Base-by-base conservation (phyloP, 768 basidiomycete species). In the Myochromella boudieri region DNA sequence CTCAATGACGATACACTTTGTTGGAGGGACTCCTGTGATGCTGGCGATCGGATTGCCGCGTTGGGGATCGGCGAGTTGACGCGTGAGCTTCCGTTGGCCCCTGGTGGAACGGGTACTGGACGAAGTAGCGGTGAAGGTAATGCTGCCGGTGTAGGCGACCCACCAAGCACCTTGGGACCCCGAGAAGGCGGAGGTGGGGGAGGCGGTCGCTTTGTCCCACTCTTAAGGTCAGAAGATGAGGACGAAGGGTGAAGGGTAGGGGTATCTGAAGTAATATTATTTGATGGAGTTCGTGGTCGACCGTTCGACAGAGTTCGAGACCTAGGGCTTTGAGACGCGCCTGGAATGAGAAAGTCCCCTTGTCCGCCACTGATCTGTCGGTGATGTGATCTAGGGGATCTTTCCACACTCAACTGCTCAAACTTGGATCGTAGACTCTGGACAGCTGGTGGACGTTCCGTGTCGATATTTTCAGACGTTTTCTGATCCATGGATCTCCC, bases 381-480 rank as follows among this genome's bases (percentile, higher is more conserved):
- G 2, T 41, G 26, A n/a, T 40, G 25, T 33, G 38, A 41, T 25
- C 46, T 44, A 34, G 49, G 24, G 34, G 54, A 55, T 18, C 38
- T 41, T 21, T 49, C 32, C 26, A 42, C 68, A 3, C 85, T 82
- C 20, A 87, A 66, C 55, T 81, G 76, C 60, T 91, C 87, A 58
- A 89, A 91, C 57, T 70, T 78, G 24, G 84, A 86, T 36, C 78
- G 78, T 14, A 91, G 70, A 49, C 75, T 86, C 63, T 77, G 83
- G 43, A 90, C 86, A 2, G 86, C 81, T 29, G 79, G 78, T 14
- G 75, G 69, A 28, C 82, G 72, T 3, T 67, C 70, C 15, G 77
- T 74, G 61, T 86, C 80, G 52, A 83, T 70, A 51, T 74, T 65
- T 36, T 51, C 56, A 12, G 26, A 28, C 27, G 29, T 32, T 1